These are phyloP conservation scores for Penicillium sp. DNA, from an alignment of 2,329 filamentous ascomycete genomes.

Conservation along the genomic window DNA sequence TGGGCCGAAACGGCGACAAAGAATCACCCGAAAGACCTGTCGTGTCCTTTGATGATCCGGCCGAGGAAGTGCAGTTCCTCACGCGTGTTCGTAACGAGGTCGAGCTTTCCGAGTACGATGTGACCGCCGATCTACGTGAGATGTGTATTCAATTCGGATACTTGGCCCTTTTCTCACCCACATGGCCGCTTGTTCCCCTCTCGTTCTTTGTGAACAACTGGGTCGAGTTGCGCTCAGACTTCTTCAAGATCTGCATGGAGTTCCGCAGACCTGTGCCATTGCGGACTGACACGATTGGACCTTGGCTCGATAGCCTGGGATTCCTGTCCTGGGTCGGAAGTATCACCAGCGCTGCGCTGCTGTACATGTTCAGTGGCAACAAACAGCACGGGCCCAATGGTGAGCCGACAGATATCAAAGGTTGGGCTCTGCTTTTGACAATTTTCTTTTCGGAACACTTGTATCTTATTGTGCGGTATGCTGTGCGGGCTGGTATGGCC, in stretches of 20 bases:
- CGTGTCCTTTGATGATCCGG: slow-evolving; percentile 59
- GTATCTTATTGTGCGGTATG: slow-evolving; percentile 74
- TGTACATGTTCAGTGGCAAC: slow-evolving; percentile 77
- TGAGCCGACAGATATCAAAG: slow-evolving; percentile 61
- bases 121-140: slow-evolving; percentile 85
- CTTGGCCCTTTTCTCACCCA: slow-evolving; percentile 83
- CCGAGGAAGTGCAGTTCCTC: slow-evolving; percentile 80
- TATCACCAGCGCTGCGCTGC: slow-evolving; percentile 79
- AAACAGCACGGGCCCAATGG: slow-evolving; percentile 50
- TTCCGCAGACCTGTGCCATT: slow-evolving; percentile 86
- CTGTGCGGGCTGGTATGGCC: slow-evolving; percentile 67
- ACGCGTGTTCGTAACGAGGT: slow-evolving; percentile 80
- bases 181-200: slow-evolving; percentile 86
- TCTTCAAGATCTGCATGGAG: slow-evolving; percentile 89
- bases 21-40: slow-evolving; percentile 34
- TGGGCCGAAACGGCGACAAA: slow-evolving; percentile 22
- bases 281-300: slow-evolving; percentile 89
- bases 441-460: slow-evolving; percentile 86
- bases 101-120: slow-evolving; percentile 82
- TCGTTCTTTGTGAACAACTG: slow-evolving; percentile 96
- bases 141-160: slow-evolving; percentile 93
- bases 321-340: slow-evolving; percentile 94
- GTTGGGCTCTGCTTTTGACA: slow-evolving; percentile 75
- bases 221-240: slow-evolving; percentile 90
- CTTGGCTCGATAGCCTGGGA: slow-evolving; percentile 83